A percentile compares a stretch with the other conserved stretches of the same genome.
Conservation (phyloP, 2,329 filamentous ascomycete species). For the Fusarium sp. region DNA sequence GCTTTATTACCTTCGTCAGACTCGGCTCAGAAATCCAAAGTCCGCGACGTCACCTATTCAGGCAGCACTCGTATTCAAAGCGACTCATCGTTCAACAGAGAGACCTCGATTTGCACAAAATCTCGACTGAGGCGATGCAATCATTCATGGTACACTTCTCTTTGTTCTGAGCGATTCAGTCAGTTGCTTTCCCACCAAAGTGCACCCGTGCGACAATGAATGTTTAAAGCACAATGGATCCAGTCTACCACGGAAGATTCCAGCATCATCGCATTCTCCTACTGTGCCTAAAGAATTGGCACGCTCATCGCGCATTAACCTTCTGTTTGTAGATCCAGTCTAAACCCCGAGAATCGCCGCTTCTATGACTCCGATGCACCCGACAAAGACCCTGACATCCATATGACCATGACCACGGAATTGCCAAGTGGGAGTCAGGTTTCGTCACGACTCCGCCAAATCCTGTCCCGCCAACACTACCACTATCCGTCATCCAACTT, state of each 20-base stretch:
- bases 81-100: no score
- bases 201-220: no score
- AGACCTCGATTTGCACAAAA: no score
- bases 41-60: no score
- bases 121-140: no score
- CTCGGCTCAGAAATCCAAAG: not conserved
- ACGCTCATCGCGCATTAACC: not conserved
- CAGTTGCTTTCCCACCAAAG: not conserved
- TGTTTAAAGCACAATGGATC: no score
- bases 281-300: not conserved
- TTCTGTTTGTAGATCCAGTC: not conserved
- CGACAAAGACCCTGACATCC: slow-evolving; percentile 14
- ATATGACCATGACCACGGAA: not conserved
- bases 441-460: slow-evolving; percentile 36
- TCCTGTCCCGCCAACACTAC: slow-evolving; percentile 8
- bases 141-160: no score
- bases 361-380: slow-evolving; percentile 19
- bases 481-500: slow-evolving; percentile 22
- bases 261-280: not conserved
- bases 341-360: slow-evolving; percentile 9
- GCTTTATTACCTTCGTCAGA: not conserved
- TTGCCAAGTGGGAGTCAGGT: slow-evolving; percentile 13
- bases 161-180: no score
- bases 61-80: no score
- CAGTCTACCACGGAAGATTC: not conserved